Percentiles rank a stretch among this genome's conserved stretches.
These are phyloP conservation scores for Cercospora citrullina DNA, from an alignment of 2,329 filamentous ascomycete genomes.

Conservation along the genomic window DNA sequence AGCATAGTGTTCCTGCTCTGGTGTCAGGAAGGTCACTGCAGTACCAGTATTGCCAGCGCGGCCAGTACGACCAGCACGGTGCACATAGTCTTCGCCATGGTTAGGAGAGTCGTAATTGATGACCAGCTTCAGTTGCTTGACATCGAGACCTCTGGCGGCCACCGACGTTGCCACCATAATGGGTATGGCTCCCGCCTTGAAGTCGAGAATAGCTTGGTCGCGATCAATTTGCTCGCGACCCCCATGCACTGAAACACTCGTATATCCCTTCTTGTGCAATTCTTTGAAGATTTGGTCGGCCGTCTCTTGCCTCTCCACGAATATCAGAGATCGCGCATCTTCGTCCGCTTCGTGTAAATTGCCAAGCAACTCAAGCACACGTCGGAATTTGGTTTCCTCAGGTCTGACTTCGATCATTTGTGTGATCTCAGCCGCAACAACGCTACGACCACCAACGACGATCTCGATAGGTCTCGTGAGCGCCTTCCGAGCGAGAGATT, in stretches of 20 bases:
- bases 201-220: conserved; percentile 87
- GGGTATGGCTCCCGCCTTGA: conserved; percentile 86
- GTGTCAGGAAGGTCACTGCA: conserved; percentile 89
- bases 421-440: conserved; percentile 71
- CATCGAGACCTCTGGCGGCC: conserved; percentile 89
- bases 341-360: conserved; percentile 84
- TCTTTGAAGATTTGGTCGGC: conserved; percentile 60
- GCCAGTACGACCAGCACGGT: conserved; percentile 88
- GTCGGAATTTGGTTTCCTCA: conserved; percentile 79
- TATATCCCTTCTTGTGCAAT: conserved; percentile 79
- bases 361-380: conserved; percentile 81
- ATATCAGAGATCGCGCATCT: conserved; percentile 80
- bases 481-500: conserved; percentile 84
- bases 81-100: conserved; percentile 94
- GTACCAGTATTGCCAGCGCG: conserved; percentile 93
- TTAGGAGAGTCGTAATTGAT: conserved; percentile 95
- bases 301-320: conserved; percentile 42
- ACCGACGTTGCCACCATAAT: conserved; percentile 94
- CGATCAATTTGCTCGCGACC: conserved; percentile 92
- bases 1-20: conserved; percentile 87
- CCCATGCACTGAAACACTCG: conserved; percentile 90
- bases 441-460: conserved; percentile 79
- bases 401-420: conserved; percentile 87
- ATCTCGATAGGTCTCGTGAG: conserved; percentile 86
- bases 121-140: conserved; percentile 92